phyloP scores from a whole-genome alignment of 306 rosid genomes.

The Rubus parviflorus region DNA sequence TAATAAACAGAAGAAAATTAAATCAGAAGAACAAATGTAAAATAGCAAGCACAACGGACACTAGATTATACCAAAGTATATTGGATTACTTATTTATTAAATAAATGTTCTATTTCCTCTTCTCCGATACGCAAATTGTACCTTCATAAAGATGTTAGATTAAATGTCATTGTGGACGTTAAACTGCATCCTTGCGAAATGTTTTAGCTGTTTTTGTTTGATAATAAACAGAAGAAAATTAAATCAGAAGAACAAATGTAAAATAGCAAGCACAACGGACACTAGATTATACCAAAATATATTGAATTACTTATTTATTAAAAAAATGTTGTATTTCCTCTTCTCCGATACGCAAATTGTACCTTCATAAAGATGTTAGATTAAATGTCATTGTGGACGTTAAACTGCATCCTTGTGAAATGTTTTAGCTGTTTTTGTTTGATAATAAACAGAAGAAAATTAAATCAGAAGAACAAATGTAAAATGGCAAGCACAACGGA shows the following conservation, averaged over 20 bases:
- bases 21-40: background rate
- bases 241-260: background rate
- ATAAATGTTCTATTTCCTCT: background rate
- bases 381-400: background rate
- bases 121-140: background rate
- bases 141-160: background rate
- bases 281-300: no score
- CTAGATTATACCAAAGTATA: background rate
- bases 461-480: background rate
- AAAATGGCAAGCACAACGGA: background rate
- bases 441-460: background rate
- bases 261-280: background rate
- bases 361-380: background rate
- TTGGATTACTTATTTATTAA: background rate
- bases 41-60: background rate
- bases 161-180: background rate
- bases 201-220: background rate
- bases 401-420: background rate
- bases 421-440: background rate
- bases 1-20: background rate
- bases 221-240: background rate
- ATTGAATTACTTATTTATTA: background rate
- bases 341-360: background rate
- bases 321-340: background rate
- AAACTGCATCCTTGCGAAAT: background rate